phyloP scores from a whole-genome alignment of 2,329 filamentous ascomycete species.

The Biscogniauxia sp. region DNA sequence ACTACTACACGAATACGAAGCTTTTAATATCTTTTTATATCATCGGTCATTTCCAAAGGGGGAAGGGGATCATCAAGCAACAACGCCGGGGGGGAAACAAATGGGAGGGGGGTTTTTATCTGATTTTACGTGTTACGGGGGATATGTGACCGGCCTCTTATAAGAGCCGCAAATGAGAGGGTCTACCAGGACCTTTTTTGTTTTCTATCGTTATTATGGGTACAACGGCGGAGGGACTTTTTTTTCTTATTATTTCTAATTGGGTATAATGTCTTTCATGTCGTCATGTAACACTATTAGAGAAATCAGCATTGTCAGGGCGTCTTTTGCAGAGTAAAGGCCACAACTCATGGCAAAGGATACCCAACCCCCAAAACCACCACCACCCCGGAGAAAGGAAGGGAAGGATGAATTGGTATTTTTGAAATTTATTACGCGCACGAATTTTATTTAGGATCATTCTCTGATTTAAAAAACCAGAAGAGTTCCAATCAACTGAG shows the following conservation, averaged over 20 bases:
- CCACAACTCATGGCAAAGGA: slow-evolving; percentile 29
- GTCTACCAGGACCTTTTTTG: background rate
- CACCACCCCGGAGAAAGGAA: background rate
- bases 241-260: background rate
- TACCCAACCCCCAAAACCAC: slow-evolving; percentile 17
- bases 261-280: background rate
- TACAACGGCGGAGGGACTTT: no score
- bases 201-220: background rate
- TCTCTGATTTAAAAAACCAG: no score
- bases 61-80: no score
- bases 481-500: no score
- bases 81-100: no score
- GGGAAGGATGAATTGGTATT: background rate
- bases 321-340: slow-evolving; percentile 28
- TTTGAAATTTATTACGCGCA: background rate
- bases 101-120: background rate
- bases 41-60: slow-evolving; percentile 24
- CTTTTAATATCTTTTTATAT: slow-evolving; percentile 13
- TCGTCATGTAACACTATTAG: slow-evolving; percentile 5
- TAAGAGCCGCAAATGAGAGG: background rate
- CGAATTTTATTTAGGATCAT: no score
- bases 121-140: background rate
- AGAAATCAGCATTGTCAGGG: slow-evolving; percentile 27
- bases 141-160: background rate
- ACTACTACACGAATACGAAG: slow-evolving; percentile 19